Conservation (phyloP, 1,139 yeast genomes). For the Geotrichum citri-aurantii region DNA sequence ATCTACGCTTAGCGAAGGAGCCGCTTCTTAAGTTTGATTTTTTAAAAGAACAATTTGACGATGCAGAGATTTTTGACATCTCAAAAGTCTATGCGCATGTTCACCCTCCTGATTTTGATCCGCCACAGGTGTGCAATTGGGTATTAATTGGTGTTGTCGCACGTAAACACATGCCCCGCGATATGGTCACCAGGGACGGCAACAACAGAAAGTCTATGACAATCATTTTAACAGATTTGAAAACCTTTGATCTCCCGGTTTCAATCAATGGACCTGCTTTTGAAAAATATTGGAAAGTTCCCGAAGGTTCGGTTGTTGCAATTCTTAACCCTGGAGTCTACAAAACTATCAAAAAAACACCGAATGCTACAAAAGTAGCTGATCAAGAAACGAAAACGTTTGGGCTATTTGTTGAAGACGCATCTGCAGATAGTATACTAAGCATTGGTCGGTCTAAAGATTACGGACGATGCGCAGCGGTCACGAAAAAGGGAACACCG, state of each 20-base stretch:
- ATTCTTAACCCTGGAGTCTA: slow-evolving; percentile 67
- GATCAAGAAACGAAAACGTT: slow-evolving; percentile 42
- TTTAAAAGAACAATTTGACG: slow-evolving; percentile 27
- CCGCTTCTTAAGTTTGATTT: slow-evolving; percentile 35
- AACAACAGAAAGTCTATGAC: slow-evolving; percentile 54
- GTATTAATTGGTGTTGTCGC: slow-evolving; percentile 64
- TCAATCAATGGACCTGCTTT: slow-evolving; percentile 65
- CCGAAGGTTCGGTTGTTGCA: slow-evolving; percentile 68
- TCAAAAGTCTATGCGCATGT: slow-evolving; percentile 42
- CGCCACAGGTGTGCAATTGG: slow-evolving; percentile 72
- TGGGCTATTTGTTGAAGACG: slow-evolving; percentile 52
- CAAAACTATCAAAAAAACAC: slow-evolving; percentile 29
- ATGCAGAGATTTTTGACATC: slow-evolving; percentile 19
- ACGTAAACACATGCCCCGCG: slow-evolving; percentile 37
- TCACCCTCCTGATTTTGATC: slow-evolving; percentile 58
- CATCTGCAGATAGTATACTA: slow-evolving; percentile 45
- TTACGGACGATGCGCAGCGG: slow-evolving; percentile 60
- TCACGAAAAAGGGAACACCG: slow-evolving; percentile 41
- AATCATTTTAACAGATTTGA: slow-evolving; percentile 63
- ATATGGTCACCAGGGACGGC: slow-evolving; percentile 30
- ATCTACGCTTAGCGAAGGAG: slow-evolving; percentile 27
- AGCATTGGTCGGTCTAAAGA: slow-evolving; percentile 72
- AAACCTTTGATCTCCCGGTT: slow-evolving; percentile 47
- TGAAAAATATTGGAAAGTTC: slow-evolving; percentile 63
- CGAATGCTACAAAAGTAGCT: slow-evolving; percentile 20